Percentiles rank a stretch among this genome's conserved stretches.
Evolutionary conservation across 1,284 basidiomycete genomes (phyloP).

Genomic region (Cronartium quercuum): DNA sequence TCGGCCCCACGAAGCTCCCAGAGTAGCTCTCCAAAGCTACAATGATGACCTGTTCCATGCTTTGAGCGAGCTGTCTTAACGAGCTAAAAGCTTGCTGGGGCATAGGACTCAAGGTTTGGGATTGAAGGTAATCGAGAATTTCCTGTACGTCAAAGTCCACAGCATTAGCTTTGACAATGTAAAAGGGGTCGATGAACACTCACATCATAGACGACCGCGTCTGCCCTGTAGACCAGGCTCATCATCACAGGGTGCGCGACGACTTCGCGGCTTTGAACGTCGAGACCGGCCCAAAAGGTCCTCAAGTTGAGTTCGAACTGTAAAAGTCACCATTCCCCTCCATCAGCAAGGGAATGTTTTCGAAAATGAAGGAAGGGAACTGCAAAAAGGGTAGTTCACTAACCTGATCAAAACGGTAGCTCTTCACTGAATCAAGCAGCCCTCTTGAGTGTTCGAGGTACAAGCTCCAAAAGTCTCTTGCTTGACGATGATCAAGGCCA

Average conservation of each 20-base stretch:
- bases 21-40: slow-evolving; percentile 71
- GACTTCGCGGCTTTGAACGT: slow-evolving; percentile 68
- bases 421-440: slow-evolving; percentile 65
- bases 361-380: background rate
- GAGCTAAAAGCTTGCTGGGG: slow-evolving; percentile 61
- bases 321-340: background rate
- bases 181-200: slow-evolving; percentile 47
- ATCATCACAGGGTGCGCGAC: slow-evolving; percentile 79
- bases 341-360: background rate
- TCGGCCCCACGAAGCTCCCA: slow-evolving; percentile 81
- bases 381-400: background rate
- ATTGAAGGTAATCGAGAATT: slow-evolving; percentile 72
- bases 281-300: slow-evolving; percentile 69
- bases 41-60: slow-evolving; percentile 80
- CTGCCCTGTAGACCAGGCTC: slow-evolving; percentile 75
- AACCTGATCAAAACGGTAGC: slow-evolving; percentile 65
- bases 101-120: slow-evolving; percentile 72
- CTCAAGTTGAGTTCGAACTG: slow-evolving; percentile 74
- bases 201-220: slow-evolving; percentile 79
- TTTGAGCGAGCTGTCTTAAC: slow-evolving; percentile 72
- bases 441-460: slow-evolving; percentile 76
- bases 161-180: slow-evolving; percentile 2
- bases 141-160: slow-evolving; percentile 55
- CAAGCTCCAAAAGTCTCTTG: slow-evolving; percentile 75
- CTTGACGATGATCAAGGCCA: slow-evolving; percentile 45